A percentile compares a stretch with the other conserved stretches of the same genome.
Evolutionary conservation across 1,284 basidiomycete genomes (phyloP).

Genomic region (Butyriboletus appendiculatus): DNA sequence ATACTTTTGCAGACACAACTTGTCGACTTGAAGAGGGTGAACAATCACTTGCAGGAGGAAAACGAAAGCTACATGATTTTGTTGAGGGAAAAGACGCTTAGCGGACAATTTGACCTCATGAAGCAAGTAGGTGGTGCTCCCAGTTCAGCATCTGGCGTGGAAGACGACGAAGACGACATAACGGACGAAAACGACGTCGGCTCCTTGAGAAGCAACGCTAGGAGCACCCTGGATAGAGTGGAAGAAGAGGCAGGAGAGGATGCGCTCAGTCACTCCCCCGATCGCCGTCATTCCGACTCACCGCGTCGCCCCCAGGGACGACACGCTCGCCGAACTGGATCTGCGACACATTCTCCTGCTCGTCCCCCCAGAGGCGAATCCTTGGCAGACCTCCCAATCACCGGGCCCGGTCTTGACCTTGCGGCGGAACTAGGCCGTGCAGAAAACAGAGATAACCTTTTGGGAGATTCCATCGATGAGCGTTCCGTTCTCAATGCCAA

Average conservation of each 20-base stretch:
- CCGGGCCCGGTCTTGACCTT: slow-evolving; percentile 84
- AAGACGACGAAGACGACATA: slow-evolving; percentile 51
- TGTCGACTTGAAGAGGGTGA: slow-evolving; percentile 76
- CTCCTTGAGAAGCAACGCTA: slow-evolving; percentile 57
- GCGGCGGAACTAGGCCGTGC: slow-evolving; percentile 89
- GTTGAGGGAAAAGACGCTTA: slow-evolving; percentile 85
- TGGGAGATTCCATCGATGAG: slow-evolving; percentile 55
- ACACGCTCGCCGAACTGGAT: slow-evolving; percentile 55
- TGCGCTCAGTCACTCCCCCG: slow-evolving; percentile 38
- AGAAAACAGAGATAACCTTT: slow-evolving; percentile 76
- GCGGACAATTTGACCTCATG: slow-evolving; percentile 78
- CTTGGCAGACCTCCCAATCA: slow-evolving; percentile 77
- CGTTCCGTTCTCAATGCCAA: slow-evolving; percentile 46
- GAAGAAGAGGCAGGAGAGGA: slow-evolving; percentile 50
- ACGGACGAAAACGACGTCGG: slow-evolving; percentile 47
- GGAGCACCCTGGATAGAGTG: slow-evolving; percentile 56
- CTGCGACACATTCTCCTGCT: slow-evolving; percentile 47
- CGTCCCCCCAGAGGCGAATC: slow-evolving; percentile 64
- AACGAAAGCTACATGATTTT: slow-evolving; percentile 95
- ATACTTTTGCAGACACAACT: slow-evolving; percentile 75
- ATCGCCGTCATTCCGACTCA: slow-evolving; percentile 41
- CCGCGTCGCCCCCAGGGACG: slow-evolving; percentile 46
- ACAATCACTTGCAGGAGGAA: slow-evolving; percentile 84
- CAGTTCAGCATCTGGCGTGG: slow-evolving; percentile 44
- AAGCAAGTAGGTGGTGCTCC: slow-evolving; percentile 60